Conservation (phyloP, 768 basidiomycete species). For the Trametes gibbosa region DNA sequence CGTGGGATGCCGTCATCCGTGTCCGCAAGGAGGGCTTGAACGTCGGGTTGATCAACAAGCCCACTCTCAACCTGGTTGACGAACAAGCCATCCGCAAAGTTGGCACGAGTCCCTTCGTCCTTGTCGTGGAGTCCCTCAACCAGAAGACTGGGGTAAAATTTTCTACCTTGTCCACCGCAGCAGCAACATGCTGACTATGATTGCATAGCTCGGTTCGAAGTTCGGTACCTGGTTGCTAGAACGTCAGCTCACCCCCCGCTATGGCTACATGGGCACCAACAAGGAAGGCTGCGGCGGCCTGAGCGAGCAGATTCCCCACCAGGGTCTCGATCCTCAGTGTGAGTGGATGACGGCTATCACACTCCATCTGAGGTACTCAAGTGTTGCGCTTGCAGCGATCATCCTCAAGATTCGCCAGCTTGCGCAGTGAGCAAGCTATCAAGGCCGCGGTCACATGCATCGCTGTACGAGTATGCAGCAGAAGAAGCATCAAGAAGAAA, state of each 20-base stretch:
- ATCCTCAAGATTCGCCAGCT: constrained; percentile 44
- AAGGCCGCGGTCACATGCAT: background rate
- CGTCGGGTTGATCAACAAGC: constrained; percentile 86
- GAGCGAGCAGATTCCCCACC: constrained; percentile 81
- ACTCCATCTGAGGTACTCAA: background rate
- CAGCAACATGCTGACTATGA: background rate
- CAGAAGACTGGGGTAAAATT: constrained; percentile 81
- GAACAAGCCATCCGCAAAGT: constrained; percentile 76
- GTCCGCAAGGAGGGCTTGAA: constrained; percentile 70
- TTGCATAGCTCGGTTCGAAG: constrained; percentile 64
- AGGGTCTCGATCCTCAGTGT: constrained; percentile 80
- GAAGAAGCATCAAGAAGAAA: background rate
- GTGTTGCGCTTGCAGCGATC: constrained; percentile 36
- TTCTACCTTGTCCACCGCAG: background rate
- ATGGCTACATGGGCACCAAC: constrained; percentile 75
- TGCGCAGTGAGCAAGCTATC: constrained; percentile 24
- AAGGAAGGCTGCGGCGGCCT: constrained; percentile 78
- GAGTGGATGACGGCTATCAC: constrained; percentile 26
- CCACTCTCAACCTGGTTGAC: constrained; percentile 79
- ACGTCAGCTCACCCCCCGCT: constrained; percentile 75
- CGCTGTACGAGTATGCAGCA: constrained; percentile 1
- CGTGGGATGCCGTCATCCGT: constrained; percentile 78
- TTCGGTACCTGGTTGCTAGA: constrained; percentile 87
- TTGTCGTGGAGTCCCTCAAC: constrained; percentile 84
- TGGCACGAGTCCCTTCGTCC: constrained; percentile 71